Evolutionary conservation across 805 yeast species (phyloP).

Genomic region (Candida boidinii): DNA sequence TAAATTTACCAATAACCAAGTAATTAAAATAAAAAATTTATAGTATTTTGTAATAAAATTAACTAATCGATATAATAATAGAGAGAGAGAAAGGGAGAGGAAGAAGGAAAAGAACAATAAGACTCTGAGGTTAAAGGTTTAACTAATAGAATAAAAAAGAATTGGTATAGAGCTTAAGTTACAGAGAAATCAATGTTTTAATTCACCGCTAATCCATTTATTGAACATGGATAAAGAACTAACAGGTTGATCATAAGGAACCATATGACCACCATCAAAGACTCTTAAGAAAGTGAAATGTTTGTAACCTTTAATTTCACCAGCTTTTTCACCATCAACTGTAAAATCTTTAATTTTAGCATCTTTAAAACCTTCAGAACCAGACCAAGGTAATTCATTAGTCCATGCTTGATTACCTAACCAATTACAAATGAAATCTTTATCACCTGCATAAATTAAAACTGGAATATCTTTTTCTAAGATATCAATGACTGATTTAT

Average conservation of each 20-base stretch:
- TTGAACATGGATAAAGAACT: conserved; percentile 62
- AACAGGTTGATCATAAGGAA: conserved; percentile 80
- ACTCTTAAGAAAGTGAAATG: conserved; percentile 72
- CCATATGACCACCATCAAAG: conserved; percentile 87
- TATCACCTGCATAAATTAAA: conserved; percentile 88
- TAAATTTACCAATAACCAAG: no score
- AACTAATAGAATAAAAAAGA: not conserved
- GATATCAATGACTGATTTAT: conserved; percentile 44
- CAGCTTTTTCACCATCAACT: conserved; percentile 37
- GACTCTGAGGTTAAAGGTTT: not conserved
- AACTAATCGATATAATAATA: not conserved
- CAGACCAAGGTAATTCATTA: conserved; percentile 57
- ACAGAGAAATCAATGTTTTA: conserved; percentile 17
- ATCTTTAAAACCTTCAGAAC: conserved; percentile 21
- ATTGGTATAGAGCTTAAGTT: not conserved
- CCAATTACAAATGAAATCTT: conserved; percentile 91
- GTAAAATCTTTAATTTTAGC: conserved; percentile 18
- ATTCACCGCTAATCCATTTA: conserved; percentile 64
- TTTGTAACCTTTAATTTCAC: conserved; percentile 66
- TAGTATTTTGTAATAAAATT: no score
- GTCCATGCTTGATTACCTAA: conserved; percentile 85
- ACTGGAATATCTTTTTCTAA: conserved; percentile 69
- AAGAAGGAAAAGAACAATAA: not conserved
- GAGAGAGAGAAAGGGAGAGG: not conserved
- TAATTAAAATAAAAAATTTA: not conserved